These are phyloP conservation scores for Skeletonema tropicum DNA, from an alignment of 108 stramenopile species.

Conservation along the genomic window DNA sequence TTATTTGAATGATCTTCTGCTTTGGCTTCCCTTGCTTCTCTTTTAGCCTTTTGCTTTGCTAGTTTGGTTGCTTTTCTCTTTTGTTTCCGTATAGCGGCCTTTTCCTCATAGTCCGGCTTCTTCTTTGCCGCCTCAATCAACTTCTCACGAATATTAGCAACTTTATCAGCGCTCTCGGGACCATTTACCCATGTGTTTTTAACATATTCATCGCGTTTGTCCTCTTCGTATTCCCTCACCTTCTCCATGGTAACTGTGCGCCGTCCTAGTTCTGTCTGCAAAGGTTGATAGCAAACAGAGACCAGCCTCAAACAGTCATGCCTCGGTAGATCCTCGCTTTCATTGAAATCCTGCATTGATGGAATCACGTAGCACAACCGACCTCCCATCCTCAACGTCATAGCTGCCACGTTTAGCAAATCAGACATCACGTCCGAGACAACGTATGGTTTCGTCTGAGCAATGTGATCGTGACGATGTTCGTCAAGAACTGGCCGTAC, in stretches of 20 bases:
- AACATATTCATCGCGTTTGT: constrained; percentile 55
- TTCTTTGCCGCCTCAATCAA: constrained; percentile 75
- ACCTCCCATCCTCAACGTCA: constrained; percentile 73
- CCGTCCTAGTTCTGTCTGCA: constrained; percentile 75
- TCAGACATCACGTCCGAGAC: constrained; percentile 94
- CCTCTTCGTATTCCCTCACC: constrained; percentile 65
- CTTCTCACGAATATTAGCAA: constrained; percentile 81
- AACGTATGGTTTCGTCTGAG: constrained; percentile 87
- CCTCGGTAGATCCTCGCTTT: constrained; percentile 66
- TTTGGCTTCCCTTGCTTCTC: constrained; percentile 16
- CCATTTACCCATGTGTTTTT: constrained; percentile 76
- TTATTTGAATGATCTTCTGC: not conserved
- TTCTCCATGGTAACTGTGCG: constrained; percentile 87
- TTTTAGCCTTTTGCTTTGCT: constrained; percentile 70
- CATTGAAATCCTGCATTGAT: constrained; percentile 80
- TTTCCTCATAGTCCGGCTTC: constrained; percentile 83
- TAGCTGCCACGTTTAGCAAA: constrained; percentile 86
- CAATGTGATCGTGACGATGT: constrained; percentile 89
- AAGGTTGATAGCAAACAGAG: constrained; percentile 84
- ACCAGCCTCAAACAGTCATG: constrained; percentile 84
- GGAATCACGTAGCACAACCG: constrained; percentile 90
- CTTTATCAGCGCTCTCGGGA: constrained; percentile 78
- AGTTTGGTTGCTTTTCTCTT: constrained; percentile 70
- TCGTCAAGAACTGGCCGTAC: constrained; percentile 74
- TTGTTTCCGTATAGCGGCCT: constrained; percentile 66